Evolutionary conservation across 2,329 filamentous ascomycete species (phyloP).

Genomic region (Phaeoacremonium minimum): DNA sequence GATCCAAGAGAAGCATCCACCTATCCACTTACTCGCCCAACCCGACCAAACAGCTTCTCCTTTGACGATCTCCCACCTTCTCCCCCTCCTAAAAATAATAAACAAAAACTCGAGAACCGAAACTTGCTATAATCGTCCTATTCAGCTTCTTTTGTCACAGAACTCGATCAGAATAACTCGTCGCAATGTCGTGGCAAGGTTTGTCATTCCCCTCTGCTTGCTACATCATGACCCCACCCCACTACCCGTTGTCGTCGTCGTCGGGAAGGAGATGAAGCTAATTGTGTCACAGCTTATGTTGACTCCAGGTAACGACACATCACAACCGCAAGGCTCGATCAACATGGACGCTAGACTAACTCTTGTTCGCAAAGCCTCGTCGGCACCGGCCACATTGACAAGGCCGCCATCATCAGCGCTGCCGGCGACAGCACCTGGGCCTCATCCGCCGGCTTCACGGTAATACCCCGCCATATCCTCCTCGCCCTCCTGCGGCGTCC

Average conservation of each 20-base stretch:
- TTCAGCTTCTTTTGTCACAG: too few relatives aligned
- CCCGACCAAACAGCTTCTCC: too few relatives aligned
- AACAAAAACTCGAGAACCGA: too few relatives aligned
- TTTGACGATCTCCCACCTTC: too few relatives aligned
- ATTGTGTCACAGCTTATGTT: slow-evolving; percentile 39
- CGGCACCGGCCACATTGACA: slow-evolving; percentile 73
- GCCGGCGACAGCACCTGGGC: slow-evolving; percentile 83
- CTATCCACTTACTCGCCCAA: too few relatives aligned
- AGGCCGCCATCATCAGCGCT: slow-evolving; percentile 77
- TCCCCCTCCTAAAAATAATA: too few relatives aligned
- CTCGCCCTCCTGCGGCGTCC: too few relatives aligned
- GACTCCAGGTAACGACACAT: slow-evolving; percentile 39
- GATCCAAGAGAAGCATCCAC: too few relatives aligned
- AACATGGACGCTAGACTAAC: slow-evolving; percentile 1
- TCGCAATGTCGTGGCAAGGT: slow-evolving; percentile 72
- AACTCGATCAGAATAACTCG: too few relatives aligned
- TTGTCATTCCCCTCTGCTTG: slow-evolving; percentile 18
- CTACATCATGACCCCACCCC: too few relatives aligned
- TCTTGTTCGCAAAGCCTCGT: slow-evolving; percentile 58
- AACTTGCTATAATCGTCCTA: too few relatives aligned
- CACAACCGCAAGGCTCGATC: slow-evolving; percentile 3
- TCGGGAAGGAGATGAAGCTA: slow-evolving; percentile 17
- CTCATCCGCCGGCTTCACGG: slow-evolving; percentile 63
- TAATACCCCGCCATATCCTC: slow-evolving; percentile 37
- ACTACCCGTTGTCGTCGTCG: too few relatives aligned